Base-by-base conservation (phyloP, 148 eudicot species). In the Amaranthus hypochondriacus region DNA sequence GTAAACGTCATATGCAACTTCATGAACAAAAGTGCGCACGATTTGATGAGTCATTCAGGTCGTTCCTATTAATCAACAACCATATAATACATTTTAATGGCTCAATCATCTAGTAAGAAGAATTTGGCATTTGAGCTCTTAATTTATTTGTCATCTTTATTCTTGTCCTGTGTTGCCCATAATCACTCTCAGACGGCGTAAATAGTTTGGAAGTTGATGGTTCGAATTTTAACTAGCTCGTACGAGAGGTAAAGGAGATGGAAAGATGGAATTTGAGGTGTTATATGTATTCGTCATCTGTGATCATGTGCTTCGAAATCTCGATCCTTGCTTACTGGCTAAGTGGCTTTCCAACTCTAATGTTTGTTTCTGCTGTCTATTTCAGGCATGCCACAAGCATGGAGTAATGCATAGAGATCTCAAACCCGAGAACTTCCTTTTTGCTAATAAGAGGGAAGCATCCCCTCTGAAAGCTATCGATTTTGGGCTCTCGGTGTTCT, bases 351-450 rank as follows among this genome's bases (percentile, higher is more conserved):
- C 60, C 14, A 49, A 42, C 12, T 9, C 7, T 69, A 57, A 58
- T 43, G 14, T 3, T 58, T 43, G 4, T 62, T 39, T 60, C 59
- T 66, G 21, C 12, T 43, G 13, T 47, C 43, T 53, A 47, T 62
- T 68, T 76, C 76, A 84, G 82, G 46, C 70, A 48, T 85, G 87
- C 57, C 87, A 85, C 70, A 69, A 75, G 77, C 81, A 80, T 18
- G 87, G 87, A 42, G 87, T 85, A 9, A 85, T 85, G 68, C 87
- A 85, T 54, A 77, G 87, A 1, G 87, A 81, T 72, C 69, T 84
- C 53, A 81, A 81, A 68, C 87, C 87, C 2, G 87, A 84, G 80
- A 85, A 85, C 56, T 85, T 85, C 62, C 80, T 85, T 18, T 83
- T 82, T 67, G 82, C 78, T 15, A 85, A 78, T 56, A 80, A 78